Evolutionary conservation across 2,329 filamentous ascomycete species (phyloP).

Genomic region (Sordariomycetes sp.): DNA sequence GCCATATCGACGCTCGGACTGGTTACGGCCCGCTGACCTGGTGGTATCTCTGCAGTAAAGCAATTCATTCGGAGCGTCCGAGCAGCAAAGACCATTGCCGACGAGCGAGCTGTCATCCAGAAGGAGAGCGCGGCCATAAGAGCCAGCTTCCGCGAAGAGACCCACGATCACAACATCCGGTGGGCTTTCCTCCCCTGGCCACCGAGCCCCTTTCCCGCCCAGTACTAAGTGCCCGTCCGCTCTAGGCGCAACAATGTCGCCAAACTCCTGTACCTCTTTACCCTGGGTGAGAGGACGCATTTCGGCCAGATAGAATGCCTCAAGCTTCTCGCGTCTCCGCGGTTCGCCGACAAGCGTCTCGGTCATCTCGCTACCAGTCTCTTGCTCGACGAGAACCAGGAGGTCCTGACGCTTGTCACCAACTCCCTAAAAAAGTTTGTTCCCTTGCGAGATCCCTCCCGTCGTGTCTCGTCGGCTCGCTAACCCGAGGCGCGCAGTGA

Average conservation of each 20-base stretch:
- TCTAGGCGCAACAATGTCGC: slow-evolving; percentile 93
- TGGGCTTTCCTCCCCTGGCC: slow-evolving; percentile 31
- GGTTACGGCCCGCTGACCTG: not conserved
- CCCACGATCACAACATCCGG: slow-evolving; percentile 82
- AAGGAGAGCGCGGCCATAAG: slow-evolving; percentile 98
- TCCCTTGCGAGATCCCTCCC: not conserved
- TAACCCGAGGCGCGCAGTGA: slow-evolving; percentile 47
- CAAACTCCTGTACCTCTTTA: slow-evolving; percentile 96
- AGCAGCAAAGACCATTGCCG: slow-evolving; percentile 96
- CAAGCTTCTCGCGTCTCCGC: slow-evolving; percentile 90
- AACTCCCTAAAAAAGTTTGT: slow-evolving; percentile 93
- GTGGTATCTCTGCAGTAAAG: slow-evolving; percentile 57
- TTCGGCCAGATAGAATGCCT: slow-evolving; percentile 99
- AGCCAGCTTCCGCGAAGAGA: slow-evolving; percentile 96
- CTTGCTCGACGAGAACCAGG: slow-evolving; percentile 94
- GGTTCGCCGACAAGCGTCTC: slow-evolving; percentile 93
- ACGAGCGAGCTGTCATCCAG: slow-evolving; percentile 95
- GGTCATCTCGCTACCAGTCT: slow-evolving; percentile 95
- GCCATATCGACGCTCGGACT: not conserved
- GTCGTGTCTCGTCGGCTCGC: not conserved
- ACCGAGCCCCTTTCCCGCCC: not conserved
- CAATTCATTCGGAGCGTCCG: slow-evolving; percentile 99
- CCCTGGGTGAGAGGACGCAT: slow-evolving; percentile 90
- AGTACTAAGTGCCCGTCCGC: not conserved
- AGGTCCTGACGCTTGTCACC: slow-evolving; percentile 91